Base-by-base conservation (phyloP, 768 basidiomycete species). In the Pleurotus salmoneostramineus region DNA sequence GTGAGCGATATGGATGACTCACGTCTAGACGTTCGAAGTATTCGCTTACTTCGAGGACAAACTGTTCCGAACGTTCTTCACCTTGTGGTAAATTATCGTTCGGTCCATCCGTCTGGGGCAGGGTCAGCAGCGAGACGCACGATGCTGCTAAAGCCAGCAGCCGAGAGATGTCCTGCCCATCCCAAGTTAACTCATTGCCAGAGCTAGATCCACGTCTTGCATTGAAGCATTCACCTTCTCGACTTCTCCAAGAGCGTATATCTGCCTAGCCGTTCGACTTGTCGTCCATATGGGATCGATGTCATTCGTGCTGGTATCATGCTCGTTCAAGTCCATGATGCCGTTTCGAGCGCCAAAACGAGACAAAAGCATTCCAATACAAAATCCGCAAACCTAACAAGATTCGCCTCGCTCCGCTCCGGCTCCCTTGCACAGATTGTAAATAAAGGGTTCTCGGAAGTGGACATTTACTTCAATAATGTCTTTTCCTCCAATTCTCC, bases 21-120 rank as follows among this genome's bases (percentile, higher is more conserved):
- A 92, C 91, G 68, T 93, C 87, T 6, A 93, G 77, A 31, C 87
- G 84, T 63, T 91, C 87, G 65, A 92, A 93, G 70, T 92, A 93
- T 66, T 91, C 88, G 75, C 87, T 87, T 52, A 89, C 89, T 74
- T 92, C 89, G 43, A 88, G 77, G 42, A 92, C 91, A 62, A 93
- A 92, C 65, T 91, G 88, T 66, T 93, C 89, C 11, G 89, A 91
- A 36, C 91, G 79, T 70, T 93, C 91, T 59, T 87, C 91, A 42
- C 89, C 91, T 64, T 88, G 86, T 2, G 90, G 89, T 6, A 92
- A 77, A 56, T 73, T 77, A 54, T 88, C 87, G 5, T 83, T 83
- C 3, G 84, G 79, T 0, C 69, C 78, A 66, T 93, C 91, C 3
- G 89, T 91, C 70, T 92, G 91, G 1, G 91, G 91, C n/a, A 93